Evolutionary conservation across 306 rosid genomes (phyloP), one percentile per base, ranked within the genome.

Genomic region (Boehmeria nivea): DNA sequence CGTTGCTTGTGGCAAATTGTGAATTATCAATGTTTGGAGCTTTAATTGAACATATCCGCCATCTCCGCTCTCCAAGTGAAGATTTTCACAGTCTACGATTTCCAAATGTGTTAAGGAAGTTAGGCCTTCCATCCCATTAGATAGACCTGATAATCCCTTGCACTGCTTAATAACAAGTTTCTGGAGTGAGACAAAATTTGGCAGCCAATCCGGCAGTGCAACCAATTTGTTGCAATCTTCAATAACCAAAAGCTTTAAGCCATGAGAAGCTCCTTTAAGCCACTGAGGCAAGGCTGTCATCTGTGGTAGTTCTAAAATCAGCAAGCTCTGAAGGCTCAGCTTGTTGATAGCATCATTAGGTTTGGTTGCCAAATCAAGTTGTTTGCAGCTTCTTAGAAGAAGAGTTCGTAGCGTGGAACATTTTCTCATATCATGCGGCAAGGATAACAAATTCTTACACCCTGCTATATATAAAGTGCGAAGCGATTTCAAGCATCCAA

Each of bases 111-210:
- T 42, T 12, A 74, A 60, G 8, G 46, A 28, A 7, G 48, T 0
- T 1, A 63, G 57, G 36, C 3, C 9, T 1, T 38, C 23, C 12
- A 59, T 58, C 31, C 47, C 31, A 4, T 28, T 19, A 0, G 64
- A 71, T 6, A 74, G 82, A 71, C 0, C 83, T 78, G 45, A 3
- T 59, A 77, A 6, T 13, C 59, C 22, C 12, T 44, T 39, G 52
- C 75, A 76, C 0, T 3, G 0, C 0, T 0, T 0, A 22, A 76
- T 60, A 9, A 0, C 0, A 6, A 62, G 6, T 17, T 10, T 20
- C 20, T 64, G 38, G 1, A 77, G 28, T 6, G 23, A 43, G 4
- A 1, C 54, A 24, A 64, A 23, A 12, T 36, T 0, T 54, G 61
- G 22, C 4, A 72, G 31, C 78, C 82, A 76, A 9, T 64, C 55